Evolutionary conservation across 75 land plant genomes (phyloP), one percentile per base, ranked within the genome.

Genomic region (Ceratopteris richardii): DNA sequence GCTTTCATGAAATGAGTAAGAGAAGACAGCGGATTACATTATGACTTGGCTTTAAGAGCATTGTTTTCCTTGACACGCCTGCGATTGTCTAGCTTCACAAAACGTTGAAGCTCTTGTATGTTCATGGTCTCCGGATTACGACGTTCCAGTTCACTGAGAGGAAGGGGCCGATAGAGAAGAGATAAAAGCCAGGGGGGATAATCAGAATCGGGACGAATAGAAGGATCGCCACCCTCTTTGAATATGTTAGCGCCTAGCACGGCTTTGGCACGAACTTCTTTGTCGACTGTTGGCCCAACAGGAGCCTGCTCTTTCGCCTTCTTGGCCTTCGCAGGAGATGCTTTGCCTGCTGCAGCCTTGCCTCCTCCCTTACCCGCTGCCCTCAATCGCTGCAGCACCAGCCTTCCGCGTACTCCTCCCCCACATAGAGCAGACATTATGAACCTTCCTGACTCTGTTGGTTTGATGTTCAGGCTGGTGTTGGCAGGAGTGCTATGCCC

Each of bases 51-150:
- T 73, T 68, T 87, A 14, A 75, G 23, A 16, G 73, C 44, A 39
- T 91, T 87, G 46, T 84, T 87, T 28, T 84, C 88, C 72, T 87
- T 91, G 25, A 87, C 84, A 63, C 78, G 67, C 31, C 77, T 70
- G 40, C 92, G 81, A 46, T 84, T 91, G 57, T 87, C 92, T 41
- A 91, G 80, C 78, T 87, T 91, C 29, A 79, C 76, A 68, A 84
- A 71, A 60, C 92, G 83, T 42, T 66, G 80, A 29, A 90, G 83
- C 37, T 91, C 92, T 26, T 72, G 78, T 47, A 68, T 71, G 10
- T 81, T 62, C 66, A 91, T 77, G 24, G 79, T 61, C 31, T 82
- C 81, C 0, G 57, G 31, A 12, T 87, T 56, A 67, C 71, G 83
- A 63, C 92, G 75, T 22, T 72, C 41, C 39, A 91, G 48, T 50